Percentiles rank a stretch among this genome's conserved stretches.
Conservation (phyloP, 768 basidiomycete species). For the Rhodosporidiobolus odoratus region DNA sequence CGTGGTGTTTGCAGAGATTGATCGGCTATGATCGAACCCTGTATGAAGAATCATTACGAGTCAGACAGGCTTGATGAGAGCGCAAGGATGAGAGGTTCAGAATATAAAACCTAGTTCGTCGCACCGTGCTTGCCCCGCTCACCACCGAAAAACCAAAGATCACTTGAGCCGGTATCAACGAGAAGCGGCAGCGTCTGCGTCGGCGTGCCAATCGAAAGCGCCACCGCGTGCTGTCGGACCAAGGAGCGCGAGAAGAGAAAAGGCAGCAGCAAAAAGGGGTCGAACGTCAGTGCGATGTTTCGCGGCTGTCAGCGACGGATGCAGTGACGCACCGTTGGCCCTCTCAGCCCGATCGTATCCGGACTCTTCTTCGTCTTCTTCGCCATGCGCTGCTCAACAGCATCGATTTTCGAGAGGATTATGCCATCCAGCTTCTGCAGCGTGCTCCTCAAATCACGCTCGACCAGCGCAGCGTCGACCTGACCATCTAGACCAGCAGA, state of each 20-base stretch:
- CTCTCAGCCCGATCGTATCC: background rate
- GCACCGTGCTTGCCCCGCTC: too few relatives aligned
- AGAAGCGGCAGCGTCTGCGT: background rate
- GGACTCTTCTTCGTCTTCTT: background rate
- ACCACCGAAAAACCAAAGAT: constrained; percentile 1
- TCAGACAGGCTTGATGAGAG: background rate
- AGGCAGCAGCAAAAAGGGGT: too few relatives aligned
- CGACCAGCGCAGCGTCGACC: background rate
- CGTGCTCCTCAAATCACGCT: background rate
- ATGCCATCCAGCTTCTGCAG: constrained; percentile 3
- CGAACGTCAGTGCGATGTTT: too few relatives aligned
- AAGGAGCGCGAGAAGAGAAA: too few relatives aligned
- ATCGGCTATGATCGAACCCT: background rate
- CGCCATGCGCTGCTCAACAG: background rate
- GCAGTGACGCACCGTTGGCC: too few relatives aligned
- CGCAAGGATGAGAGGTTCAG: background rate
- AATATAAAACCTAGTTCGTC: too few relatives aligned
- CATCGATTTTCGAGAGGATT: background rate
- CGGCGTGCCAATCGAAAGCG: background rate
- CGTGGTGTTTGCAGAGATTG: background rate
- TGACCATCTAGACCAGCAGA: constrained; percentile 3
- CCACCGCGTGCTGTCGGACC: constrained; percentile 1
- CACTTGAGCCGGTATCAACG: constrained; percentile 13
- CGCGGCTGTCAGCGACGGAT: too few relatives aligned
- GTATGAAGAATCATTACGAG: background rate